Percentiles rank a stretch among this genome's conserved stretches.
phyloP scores from a whole-genome alignment of 2,329 filamentous ascomycete species.

The Aciculosporium take region DNA sequence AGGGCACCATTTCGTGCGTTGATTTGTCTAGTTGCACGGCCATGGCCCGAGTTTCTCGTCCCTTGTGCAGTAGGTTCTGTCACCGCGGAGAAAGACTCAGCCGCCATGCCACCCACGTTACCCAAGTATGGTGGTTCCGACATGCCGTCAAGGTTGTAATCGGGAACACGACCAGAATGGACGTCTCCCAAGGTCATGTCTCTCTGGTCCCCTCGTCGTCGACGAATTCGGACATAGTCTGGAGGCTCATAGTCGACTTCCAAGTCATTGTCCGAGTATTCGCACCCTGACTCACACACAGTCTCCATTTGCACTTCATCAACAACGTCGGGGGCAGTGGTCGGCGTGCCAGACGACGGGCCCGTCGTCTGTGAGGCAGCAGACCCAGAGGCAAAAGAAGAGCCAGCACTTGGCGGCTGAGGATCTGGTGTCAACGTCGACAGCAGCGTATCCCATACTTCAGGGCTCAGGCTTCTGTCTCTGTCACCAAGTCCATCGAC shows the following conservation, averaged over 20 bases:
- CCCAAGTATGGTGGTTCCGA: constrained; percentile 4
- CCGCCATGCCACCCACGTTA: neutral
- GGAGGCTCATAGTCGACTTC: constrained; percentile 32
- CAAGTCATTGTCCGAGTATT: constrained; percentile 41
- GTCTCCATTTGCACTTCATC: constrained; percentile 24
- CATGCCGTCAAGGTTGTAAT: constrained; percentile 9
- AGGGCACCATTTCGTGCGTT: constrained; percentile 1
- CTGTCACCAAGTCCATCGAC: constrained; percentile 73
- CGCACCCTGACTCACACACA: constrained; percentile 37
- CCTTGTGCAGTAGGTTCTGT: neutral
- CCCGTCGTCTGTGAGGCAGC: constrained; percentile 27
- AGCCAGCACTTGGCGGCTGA: constrained; percentile 63
- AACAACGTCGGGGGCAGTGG: constrained; percentile 19
- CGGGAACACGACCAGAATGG: constrained; percentile 7
- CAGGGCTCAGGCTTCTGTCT: constrained; percentile 66
- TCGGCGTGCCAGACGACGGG: constrained; percentile 29
- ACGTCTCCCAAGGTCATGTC: neutral
- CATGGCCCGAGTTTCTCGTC: neutral
- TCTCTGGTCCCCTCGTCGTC: constrained; percentile 3
- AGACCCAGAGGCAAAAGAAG: constrained; percentile 60
- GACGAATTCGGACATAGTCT: constrained; percentile 7
- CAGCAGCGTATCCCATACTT: constrained; percentile 68
- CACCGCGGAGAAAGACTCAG: neutral
- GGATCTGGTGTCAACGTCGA: constrained; percentile 71
- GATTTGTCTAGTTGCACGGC: constrained; percentile 1